Percentiles rank a stretch among this genome's conserved stretches.
Conservation (phyloP, 1,139 yeast species). For the Blastobotrys proliferans region DNA sequence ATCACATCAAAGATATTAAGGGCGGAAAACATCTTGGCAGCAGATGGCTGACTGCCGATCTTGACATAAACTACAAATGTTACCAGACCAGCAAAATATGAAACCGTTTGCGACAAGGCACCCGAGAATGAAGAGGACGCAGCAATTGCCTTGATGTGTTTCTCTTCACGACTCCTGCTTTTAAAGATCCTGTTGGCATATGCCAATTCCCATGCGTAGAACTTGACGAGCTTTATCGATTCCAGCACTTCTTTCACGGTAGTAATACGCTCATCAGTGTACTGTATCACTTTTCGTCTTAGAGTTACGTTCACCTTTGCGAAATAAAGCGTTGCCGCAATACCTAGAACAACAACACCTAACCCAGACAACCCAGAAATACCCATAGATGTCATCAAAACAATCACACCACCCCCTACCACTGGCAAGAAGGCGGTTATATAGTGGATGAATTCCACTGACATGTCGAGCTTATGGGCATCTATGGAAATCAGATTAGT, state of each 20-base stretch:
- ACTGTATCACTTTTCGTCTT: conserved; percentile 43
- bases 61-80: conserved; percentile 71
- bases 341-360: conserved; percentile 40
- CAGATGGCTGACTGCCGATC: conserved; percentile 47
- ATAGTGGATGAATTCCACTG: conserved; percentile 65
- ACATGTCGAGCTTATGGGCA: conserved; percentile 72
- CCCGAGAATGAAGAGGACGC: conserved; percentile 50
- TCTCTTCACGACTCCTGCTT: conserved; percentile 45
- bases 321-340: conserved; percentile 26
- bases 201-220: conserved; percentile 70
- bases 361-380: conserved; percentile 65
- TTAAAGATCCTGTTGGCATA: conserved; percentile 45
- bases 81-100: conserved; percentile 63
- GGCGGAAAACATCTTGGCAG: conserved; percentile 75
- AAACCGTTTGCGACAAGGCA: conserved; percentile 56
- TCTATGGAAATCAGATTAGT: conserved; percentile 81
- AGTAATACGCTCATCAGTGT: conserved; percentile 57
- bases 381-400: conserved; percentile 67
- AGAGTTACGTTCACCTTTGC: conserved; percentile 41
- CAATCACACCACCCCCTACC: conserved; percentile 54
- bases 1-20: conserved; percentile 67
- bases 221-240: conserved; percentile 64
- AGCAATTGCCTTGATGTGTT: conserved; percentile 29
- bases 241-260: conserved; percentile 60
- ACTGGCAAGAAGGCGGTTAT: conserved; percentile 63